phyloP scores from a whole-genome alignment of 495 filamentous ascomycete genomes.

The Penicillium verhagenii region DNA sequence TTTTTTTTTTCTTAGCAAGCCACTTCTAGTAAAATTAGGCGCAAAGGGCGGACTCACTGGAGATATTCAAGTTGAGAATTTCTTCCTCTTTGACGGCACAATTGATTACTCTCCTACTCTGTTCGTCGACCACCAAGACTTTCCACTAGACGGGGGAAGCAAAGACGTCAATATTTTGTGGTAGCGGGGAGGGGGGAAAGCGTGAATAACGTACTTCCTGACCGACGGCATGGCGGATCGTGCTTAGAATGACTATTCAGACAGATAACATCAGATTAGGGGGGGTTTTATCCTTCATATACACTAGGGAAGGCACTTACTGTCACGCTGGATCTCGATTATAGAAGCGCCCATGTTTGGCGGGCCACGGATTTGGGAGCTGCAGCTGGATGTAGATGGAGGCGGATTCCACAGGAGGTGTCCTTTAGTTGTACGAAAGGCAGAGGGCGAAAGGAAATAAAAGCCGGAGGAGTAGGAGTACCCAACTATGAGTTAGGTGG shows the following conservation, averaged over 20 bases:
- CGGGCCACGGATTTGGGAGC: slow-evolving; percentile 28
- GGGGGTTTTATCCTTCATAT: background rate
- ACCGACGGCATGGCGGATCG: slow-evolving; percentile 56
- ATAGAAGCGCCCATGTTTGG: slow-evolving; percentile 50
- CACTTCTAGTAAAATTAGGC: slow-evolving; percentile 1
- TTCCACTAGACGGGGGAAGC: slow-evolving; percentile 72
- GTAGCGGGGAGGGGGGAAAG: slow-evolving; percentile 21
- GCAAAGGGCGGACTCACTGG: slow-evolving; percentile 61
- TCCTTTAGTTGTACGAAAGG: background rate
- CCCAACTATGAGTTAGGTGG: slow-evolving; percentile 9
- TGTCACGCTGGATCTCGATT: slow-evolving; percentile 52
- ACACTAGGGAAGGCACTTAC: slow-evolving; percentile 29
- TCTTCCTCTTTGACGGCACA: slow-evolving; percentile 90
- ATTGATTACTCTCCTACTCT: slow-evolving; percentile 75
- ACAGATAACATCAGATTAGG: slow-evolving; percentile 7
- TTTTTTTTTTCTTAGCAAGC: slow-evolving; percentile 28
- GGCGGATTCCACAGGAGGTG: background rate
- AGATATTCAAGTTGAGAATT: slow-evolving; percentile 91
- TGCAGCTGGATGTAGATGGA: background rate
- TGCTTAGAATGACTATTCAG: slow-evolving; percentile 55
- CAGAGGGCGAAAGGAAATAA: background rate
- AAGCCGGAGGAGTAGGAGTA: background rate
- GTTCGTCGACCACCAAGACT: slow-evolving; percentile 83
- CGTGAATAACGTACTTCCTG: slow-evolving; percentile 55
- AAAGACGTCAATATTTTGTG: slow-evolving; percentile 28